phyloP scores from a whole-genome alignment of 1,284 basidiomycete genomes.

The Rhodotorula sp. region DNA sequence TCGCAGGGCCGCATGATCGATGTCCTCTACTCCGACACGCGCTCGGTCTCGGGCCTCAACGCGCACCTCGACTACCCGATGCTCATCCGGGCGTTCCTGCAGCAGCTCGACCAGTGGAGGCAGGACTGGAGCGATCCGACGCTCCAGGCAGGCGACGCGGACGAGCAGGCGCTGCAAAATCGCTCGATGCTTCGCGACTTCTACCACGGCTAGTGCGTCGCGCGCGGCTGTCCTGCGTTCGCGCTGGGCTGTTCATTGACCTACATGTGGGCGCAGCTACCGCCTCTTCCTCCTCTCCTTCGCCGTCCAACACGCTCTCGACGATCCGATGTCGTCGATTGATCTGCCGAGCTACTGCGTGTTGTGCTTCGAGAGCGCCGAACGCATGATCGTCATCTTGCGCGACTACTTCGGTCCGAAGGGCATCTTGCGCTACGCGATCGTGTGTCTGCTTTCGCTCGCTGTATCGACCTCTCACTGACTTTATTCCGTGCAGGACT shows the following conservation, averaged over 20 bases:
- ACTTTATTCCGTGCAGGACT: constrained; percentile 28
- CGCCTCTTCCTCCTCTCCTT: constrained; percentile 50
- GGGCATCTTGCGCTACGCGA: constrained; percentile 50
- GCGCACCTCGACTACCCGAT: constrained; percentile 51
- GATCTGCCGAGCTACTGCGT: constrained; percentile 47
- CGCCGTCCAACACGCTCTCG: constrained; percentile 51
- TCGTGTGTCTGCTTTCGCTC: constrained; percentile 18
- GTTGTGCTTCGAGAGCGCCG: constrained; percentile 42
- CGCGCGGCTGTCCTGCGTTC: background rate
- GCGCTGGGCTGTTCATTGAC: background rate
- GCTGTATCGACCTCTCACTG: background rate
- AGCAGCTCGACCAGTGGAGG: constrained; percentile 41
- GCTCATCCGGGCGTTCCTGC: constrained; percentile 39
- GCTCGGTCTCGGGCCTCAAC: constrained; percentile 52
- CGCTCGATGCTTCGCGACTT: constrained; percentile 20
- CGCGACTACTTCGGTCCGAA: constrained; percentile 48
- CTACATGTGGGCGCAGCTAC: constrained; percentile 17
- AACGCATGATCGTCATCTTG: constrained; percentile 45
- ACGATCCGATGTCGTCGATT: constrained; percentile 45
- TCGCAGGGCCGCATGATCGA: constrained; percentile 50
- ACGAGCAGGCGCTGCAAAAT: background rate
- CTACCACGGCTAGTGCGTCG: constrained; percentile 34
- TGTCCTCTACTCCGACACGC: constrained; percentile 52
- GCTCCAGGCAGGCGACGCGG: background rate
- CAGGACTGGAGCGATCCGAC: constrained; percentile 37